Evolutionary conservation across 257 asterid genomes (phyloP).

Genomic region (Solanum lignicaule): DNA sequence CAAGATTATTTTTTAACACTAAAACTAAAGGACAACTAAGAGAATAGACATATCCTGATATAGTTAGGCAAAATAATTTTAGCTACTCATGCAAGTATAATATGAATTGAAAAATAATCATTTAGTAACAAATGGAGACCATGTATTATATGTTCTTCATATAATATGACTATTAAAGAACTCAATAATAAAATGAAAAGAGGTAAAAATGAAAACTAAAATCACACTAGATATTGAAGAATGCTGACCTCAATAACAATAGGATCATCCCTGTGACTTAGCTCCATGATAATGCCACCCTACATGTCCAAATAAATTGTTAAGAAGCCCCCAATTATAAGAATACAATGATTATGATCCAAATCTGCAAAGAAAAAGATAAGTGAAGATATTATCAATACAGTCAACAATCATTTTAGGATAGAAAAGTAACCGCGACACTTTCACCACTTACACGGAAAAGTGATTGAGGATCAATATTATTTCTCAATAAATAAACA

Average conservation of each 20-base stretch:
- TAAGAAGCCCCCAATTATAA: background rate
- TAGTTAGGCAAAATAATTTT: background rate
- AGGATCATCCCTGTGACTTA: background rate
- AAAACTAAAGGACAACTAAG: background rate
- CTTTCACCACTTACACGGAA: background rate
- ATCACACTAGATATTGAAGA: background rate
- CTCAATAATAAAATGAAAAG: background rate
- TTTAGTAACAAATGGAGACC: too few species aligned
- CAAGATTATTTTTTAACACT: background rate
- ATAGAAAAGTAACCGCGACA: too few species aligned
- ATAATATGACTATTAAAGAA: background rate
- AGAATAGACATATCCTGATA: background rate
- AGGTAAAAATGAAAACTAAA: background rate
- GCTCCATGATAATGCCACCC: background rate
- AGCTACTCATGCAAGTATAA: background rate
- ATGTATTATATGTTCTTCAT: background rate
- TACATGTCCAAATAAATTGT: background rate
- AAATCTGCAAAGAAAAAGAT: background rate
- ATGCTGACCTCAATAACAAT: background rate
- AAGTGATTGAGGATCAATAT: background rate
- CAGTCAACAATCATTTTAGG: background rate
- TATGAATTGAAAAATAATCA: too few species aligned
- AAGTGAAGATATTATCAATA: background rate
- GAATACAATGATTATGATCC: background rate
- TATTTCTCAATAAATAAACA: background rate